Percentiles rank a stretch among this genome's conserved stretches.
phyloP scores from a whole-genome alignment of 2,329 filamentous ascomycete species.

The Fusarium sp. region DNA sequence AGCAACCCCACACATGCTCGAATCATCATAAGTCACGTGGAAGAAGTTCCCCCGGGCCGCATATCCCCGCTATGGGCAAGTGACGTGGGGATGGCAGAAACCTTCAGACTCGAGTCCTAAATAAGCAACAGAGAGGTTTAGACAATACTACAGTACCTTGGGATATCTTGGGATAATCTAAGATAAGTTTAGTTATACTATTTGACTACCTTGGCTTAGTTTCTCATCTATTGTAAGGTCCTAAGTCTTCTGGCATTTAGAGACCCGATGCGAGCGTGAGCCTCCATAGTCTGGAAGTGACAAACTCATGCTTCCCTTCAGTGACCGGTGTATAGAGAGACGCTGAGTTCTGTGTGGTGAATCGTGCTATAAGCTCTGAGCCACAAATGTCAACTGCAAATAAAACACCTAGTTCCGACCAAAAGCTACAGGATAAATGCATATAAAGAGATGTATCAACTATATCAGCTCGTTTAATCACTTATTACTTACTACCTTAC shows the following conservation, averaged over 20 bases:
- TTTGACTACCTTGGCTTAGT: not conserved
- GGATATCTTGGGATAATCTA: not conserved
- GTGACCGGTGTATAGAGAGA: not conserved
- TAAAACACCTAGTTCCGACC: too few species aligned
- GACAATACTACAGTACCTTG: not conserved
- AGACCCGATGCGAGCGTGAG: not conserved
- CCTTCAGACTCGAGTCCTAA: not conserved
- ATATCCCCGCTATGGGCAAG: constrained; percentile 4
- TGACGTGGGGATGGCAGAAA: not conserved
- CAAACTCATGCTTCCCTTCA: not conserved
- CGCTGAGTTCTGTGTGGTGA: not conserved
- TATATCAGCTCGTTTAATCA: not conserved
- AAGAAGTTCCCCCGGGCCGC: not conserved
- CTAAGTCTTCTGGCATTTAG: not conserved
- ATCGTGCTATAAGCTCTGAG: not conserved
- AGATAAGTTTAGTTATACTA: not conserved
- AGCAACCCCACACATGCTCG: constrained; percentile 8
- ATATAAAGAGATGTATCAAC: not conserved
- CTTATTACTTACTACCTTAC: not conserved
- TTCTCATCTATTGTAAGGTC: too few species aligned
- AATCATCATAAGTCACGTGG: constrained; percentile 3
- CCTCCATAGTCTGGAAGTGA: not conserved
- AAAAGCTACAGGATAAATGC: not conserved
- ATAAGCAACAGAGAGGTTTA: not conserved
- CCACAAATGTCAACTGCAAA: not conserved